These are phyloP conservation scores for Phoenix dactylifera DNA, from an alignment of 176 grass and related monocot genomes.

Conservation along the genomic window DNA sequence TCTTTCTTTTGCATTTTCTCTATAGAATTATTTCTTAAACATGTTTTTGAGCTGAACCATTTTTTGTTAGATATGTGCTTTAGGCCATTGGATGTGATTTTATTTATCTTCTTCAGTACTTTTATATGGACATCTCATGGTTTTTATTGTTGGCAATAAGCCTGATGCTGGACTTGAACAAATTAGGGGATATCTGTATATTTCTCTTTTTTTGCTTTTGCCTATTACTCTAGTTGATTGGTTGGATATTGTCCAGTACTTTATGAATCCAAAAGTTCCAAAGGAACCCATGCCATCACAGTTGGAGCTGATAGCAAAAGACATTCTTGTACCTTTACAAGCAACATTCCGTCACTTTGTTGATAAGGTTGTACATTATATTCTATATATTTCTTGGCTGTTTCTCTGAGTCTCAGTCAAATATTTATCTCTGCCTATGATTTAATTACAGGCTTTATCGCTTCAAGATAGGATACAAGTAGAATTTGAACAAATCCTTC, in stretches of 20 bases:
- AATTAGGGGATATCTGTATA: no score
- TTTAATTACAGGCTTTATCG: constrained; percentile 46
- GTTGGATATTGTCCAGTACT: constrained; percentile 51
- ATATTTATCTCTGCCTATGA: constrained; percentile 17
- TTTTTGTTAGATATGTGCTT: no score
- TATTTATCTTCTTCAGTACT: no score
- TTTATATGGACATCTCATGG: no score
- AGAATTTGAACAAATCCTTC: constrained; percentile 64
- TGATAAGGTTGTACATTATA: constrained; percentile 51
- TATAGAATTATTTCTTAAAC: no score
- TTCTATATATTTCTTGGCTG: constrained; percentile 6
- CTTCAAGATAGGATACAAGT: constrained; percentile 23
- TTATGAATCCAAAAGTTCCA: constrained; percentile 73
- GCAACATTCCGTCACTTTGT: constrained; percentile 60
- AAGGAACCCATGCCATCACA: constrained; percentile 79
- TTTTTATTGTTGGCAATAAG: no score
- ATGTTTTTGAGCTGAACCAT: no score
- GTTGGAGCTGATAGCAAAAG: constrained; percentile 66
- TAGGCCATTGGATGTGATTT: no score
- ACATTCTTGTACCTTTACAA: constrained; percentile 88
- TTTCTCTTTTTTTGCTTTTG: neutral
- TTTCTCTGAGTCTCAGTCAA: constrained; percentile 7
- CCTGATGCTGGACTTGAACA: no score
- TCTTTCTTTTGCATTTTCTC: no score
- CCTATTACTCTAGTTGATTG: constrained; percentile 1